Evolutionary conservation across 805 yeast genomes (phyloP), one percentile per base, ranked within the genome.

Genomic region (Starmera amethionina): DNA sequence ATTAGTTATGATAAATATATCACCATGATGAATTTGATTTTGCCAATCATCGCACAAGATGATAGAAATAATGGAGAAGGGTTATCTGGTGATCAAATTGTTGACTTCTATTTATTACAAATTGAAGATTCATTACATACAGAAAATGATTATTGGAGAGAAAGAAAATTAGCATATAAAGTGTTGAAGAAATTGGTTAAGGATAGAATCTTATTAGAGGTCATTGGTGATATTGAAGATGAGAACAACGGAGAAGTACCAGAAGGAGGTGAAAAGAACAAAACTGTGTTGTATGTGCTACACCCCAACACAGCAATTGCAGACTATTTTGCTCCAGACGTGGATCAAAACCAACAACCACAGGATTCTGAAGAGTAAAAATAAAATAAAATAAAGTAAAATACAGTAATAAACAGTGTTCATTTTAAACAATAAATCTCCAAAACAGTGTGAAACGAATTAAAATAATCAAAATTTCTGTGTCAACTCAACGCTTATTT

Each of bases 1-100:
- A 77, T 93, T 40, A 70, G 95, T 1, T 87, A 87, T 58, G 97
- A 90, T 55, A 84, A 83, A 58, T 90, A 87, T 59, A 81, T 83
- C 27, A 71, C 79, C 36, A 84, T 89, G 68, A 84, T 86, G 81
- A 84, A 86, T 56, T 60, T 81, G 44, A 67, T 89, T 47, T 88
- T 89, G 25, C 69, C 72, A 39, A 75, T 75, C 50, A 75, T 82
- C 10, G 67, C 75, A n/a, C 75, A 73, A 41, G 73, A 72, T 43
- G 79, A 75, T 43, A 71, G 67, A 30, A 58, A 59, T 3, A 69
- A 63, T 11, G 67, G 73, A 5, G 72, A 68, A 25, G 96, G 94
- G 8, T 62, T 84, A 42, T 75, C 83, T 0, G 81, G 78, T 4
- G 76, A 73, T 7, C 78, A 77, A 31, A 64, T 93, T 37, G 76